A percentile compares a stretch with the other conserved stretches of the same genome.
Evolutionary conservation across 2,329 filamentous ascomycete species (phyloP).

Genomic region (Apiospora sp.): DNA sequence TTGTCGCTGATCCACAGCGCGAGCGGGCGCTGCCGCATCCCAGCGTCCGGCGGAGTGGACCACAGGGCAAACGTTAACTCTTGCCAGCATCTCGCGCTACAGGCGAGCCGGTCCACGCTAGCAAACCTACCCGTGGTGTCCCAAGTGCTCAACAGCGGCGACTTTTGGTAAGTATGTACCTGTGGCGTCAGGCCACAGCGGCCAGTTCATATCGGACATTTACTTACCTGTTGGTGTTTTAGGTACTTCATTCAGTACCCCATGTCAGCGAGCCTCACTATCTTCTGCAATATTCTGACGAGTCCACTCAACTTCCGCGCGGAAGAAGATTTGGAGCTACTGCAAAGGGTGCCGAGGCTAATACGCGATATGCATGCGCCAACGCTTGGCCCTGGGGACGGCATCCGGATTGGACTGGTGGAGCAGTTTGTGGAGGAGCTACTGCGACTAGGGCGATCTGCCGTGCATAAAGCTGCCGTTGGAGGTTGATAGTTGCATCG

Average conservation of each 20-base stretch:
- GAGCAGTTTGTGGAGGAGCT: constrained; percentile 16
- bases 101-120: constrained; percentile 63
- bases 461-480: not conserved
- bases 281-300: constrained; percentile 63
- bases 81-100: constrained; percentile 60
- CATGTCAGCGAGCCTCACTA: constrained; percentile 58
- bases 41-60: constrained; percentile 45
- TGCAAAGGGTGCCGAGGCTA: constrained; percentile 52
- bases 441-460: not conserved
- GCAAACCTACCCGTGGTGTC: constrained; percentile 54
- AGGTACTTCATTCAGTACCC: constrained; percentile 65
- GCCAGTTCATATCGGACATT: too few species aligned
- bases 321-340: constrained; percentile 53
- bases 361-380: constrained; percentile 46
- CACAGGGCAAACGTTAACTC: constrained; percentile 57
- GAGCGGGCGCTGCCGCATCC: constrained; percentile 55
- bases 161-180: constrained; percentile 58
- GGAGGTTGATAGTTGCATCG: not conserved
- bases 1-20: constrained; percentile 63
- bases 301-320: constrained; percentile 54
- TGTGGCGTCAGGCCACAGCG: too few species aligned
- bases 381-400: not conserved
- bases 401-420: not conserved
- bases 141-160: constrained; percentile 51
- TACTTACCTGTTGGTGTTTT: constrained; percentile 28